Percentiles rank a stretch among this genome's conserved stretches.
These are phyloP conservation scores for Chrysosporium queenslandicum DNA, from an alignment of 2,329 filamentous ascomycete species.

Conservation along the genomic window DNA sequence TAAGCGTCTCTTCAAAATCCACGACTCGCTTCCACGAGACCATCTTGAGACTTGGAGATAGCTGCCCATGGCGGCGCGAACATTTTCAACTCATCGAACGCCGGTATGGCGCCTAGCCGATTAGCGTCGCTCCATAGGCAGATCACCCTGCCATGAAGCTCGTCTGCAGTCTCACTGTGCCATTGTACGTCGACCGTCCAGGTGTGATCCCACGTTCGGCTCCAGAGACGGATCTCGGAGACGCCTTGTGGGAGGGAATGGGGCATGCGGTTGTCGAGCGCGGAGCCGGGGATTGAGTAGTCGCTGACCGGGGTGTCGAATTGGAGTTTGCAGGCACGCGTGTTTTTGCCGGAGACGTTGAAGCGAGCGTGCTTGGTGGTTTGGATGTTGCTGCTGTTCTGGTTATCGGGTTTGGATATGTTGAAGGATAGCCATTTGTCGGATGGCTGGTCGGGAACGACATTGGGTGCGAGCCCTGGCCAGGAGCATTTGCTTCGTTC, in stretches of 20 bases:
- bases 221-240: conserved; percentile 66
- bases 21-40: conserved; percentile 71
- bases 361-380: conserved; percentile 39
- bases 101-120: conserved; percentile 59
- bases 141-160: conserved; percentile 55
- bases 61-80: conserved; percentile 74
- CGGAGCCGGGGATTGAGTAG: conserved; percentile 54
- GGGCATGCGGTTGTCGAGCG: conserved; percentile 53
- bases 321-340: conserved; percentile 63
- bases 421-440: conserved; percentile 59
- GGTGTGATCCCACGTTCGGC: conserved; percentile 62
- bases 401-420: conserved; percentile 38
- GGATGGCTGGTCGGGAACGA: conserved; percentile 42
- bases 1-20: too few species aligned
- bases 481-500: conserved; percentile 56
- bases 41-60: conserved; percentile 63
- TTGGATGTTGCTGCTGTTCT: conserved; percentile 30
- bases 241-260: conserved; percentile 54
- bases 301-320: conserved; percentile 59
- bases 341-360: conserved; percentile 60
- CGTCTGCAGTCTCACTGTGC: conserved; percentile 35
- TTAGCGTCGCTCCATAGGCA: conserved; percentile 90
- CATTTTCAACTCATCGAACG: conserved; percentile 65
- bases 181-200: conserved; percentile 70
- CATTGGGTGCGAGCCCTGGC: conserved; percentile 55